Evolutionary conservation across 768 basidiomycete genomes (phyloP), one percentile per base, ranked within the genome.

Genomic region (Naematelia aurantialba): DNA sequence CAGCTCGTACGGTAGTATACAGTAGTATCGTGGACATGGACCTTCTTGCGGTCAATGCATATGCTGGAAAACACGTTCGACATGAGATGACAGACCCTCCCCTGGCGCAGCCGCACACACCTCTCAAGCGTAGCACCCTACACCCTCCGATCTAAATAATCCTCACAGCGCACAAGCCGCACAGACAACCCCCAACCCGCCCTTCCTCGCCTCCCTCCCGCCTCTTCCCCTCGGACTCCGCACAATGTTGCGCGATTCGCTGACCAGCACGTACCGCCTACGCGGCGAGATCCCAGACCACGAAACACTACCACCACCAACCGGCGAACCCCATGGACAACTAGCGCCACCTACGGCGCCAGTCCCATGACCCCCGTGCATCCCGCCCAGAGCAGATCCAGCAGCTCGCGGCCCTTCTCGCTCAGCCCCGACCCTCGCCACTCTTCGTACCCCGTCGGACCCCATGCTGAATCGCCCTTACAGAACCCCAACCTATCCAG

Each of bases 401-500:
- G 46, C 56, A 77, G 30, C 42, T 70, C 67, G 52, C 72, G 61
- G 5, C 76, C 76, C 50, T 63, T 65, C 55, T 68, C 66, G 30
- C 67, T 73, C 58, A 77, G 53, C 1, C 76, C 76, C 14, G 60
- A 69, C 13, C 72, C 76, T 55, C 72, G 22, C 70, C 72, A 77
- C 53, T 77, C 76, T 62, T 75, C 76, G 52, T 77, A 77, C 3
- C 74, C 81, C 48, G 82, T 82, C 8, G 79, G 75, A 30, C 79
- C 78, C 46, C 79, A 79, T 2, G 75, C 75, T 27, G 76, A 76
- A 45, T 70, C 68, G 27, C 74, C 76, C 39, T 70, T 68, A 66
- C 86, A 85, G 61, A 92, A 78, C 0, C 89, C 89, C 56, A 93
- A 81, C 73, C 85, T 83, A 63, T 84, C 81, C 55, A 92, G 80